These are phyloP conservation scores for Artemisia annua DNA, from an alignment of 129 eudicot species.

Conservation along the genomic window DNA sequence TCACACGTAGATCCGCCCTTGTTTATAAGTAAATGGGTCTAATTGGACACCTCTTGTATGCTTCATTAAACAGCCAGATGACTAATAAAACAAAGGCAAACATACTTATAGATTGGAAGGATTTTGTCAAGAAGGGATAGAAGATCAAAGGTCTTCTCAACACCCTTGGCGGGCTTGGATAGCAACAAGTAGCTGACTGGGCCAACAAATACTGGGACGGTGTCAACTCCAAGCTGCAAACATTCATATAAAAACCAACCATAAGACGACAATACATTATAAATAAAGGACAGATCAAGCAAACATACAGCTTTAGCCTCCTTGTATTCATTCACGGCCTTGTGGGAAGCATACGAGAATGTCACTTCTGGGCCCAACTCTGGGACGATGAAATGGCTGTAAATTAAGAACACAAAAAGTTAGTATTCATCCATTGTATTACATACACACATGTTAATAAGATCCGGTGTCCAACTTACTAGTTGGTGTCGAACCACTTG, in stretches of 20 bases:
- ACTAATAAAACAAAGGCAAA: neutral
- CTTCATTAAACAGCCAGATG: neutral
- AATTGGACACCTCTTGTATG: neutral
- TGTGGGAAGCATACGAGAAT: slow-evolving; percentile 96
- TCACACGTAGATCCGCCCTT: no score
- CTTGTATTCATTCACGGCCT: slow-evolving; percentile 97
- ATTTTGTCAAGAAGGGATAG: slow-evolving; percentile 90
- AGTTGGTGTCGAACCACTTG: slow-evolving; percentile 99
- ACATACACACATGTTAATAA: neutral
- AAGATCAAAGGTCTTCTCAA: slow-evolving; percentile 79
- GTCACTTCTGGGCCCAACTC: slow-evolving; percentile 95
- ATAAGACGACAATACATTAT: neutral
- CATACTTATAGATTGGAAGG: slow-evolving; percentile 91
- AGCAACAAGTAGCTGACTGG: slow-evolving; percentile 92
- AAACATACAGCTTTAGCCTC: slow-evolving; percentile 94
- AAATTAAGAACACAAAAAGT: slow-evolving; percentile 15
- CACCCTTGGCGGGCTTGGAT: slow-evolving; percentile 96
- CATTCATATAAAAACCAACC: neutral
- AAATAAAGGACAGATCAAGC: slow-evolving; percentile 12
- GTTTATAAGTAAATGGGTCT: neutral
- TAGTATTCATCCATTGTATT: neutral
- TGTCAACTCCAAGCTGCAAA: slow-evolving; percentile 90
- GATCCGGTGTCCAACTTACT: slow-evolving; percentile 55
- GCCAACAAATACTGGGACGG: slow-evolving; percentile 97
- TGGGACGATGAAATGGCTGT: slow-evolving; percentile 98